phyloP scores from a whole-genome alignment of 2,329 filamentous ascomycete genomes.

The Orbilia javanica region DNA sequence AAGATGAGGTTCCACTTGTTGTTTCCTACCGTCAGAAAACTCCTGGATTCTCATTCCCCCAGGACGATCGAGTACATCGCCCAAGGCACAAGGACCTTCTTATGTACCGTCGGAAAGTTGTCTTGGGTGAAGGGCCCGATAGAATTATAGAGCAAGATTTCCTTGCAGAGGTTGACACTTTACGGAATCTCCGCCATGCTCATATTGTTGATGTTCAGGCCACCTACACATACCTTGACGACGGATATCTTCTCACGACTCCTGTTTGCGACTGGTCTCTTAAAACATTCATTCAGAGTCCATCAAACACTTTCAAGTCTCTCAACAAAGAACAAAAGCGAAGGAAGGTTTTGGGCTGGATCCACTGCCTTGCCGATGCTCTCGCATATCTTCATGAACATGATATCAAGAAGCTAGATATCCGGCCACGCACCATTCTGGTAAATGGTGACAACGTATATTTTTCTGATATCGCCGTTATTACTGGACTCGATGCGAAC shows the following conservation, averaged over 20 bases:
- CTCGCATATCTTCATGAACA: conserved; percentile 76
- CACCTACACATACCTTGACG: conserved; percentile 75
- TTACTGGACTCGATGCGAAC: conserved; percentile 42
- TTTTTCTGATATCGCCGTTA: conserved; percentile 71
- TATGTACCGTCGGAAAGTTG: conserved; percentile 72
- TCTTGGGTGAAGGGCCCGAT: conserved; percentile 68
- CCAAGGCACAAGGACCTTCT: conserved; percentile 72
- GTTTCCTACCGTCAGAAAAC: conserved; percentile 66
- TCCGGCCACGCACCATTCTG: conserved; percentile 78
- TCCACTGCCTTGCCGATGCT: conserved; percentile 78
- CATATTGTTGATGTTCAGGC: conserved; percentile 79
- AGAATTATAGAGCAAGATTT: conserved; percentile 70
- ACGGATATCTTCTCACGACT: conserved; percentile 75
- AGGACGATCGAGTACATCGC: conserved; percentile 73
- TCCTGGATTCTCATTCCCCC: conserved; percentile 62
- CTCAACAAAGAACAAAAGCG: conserved; percentile 73
- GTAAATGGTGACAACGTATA: conserved; percentile 76
- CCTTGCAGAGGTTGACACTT: conserved; percentile 72
- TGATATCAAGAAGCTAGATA: conserved; percentile 74
- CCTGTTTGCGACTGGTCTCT: conserved; percentile 76
- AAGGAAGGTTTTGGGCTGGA: conserved; percentile 76
- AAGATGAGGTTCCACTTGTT: conserved; percentile 77
- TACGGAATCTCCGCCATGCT: conserved; percentile 73
- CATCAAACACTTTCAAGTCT: conserved; percentile 73
- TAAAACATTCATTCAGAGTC: conserved; percentile 76